These are phyloP conservation scores for Myriangium duriaei DNA, from an alignment of 2,329 filamentous ascomycete species.

Conservation along the genomic window DNA sequence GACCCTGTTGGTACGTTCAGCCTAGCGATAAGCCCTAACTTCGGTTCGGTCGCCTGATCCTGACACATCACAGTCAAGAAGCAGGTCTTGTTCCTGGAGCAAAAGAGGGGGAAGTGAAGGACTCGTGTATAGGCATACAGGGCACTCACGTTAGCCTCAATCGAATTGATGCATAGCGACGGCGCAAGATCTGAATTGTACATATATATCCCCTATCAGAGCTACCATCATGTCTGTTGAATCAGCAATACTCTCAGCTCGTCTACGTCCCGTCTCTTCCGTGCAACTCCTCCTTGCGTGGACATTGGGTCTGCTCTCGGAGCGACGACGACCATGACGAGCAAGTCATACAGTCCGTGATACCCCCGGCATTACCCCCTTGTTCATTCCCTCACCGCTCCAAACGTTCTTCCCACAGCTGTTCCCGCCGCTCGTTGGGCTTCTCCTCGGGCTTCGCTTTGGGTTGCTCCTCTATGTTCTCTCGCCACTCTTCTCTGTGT, in stretches of 20 bases:
- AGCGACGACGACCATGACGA: too few relatives aligned
- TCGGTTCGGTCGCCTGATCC: too few relatives aligned
- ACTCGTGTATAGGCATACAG: neutral
- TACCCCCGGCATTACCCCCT: too few relatives aligned
- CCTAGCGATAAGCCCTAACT: neutral
- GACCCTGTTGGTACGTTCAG: slow-evolving; percentile 73
- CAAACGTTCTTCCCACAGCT: too few relatives aligned
- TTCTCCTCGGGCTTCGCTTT: too few relatives aligned
- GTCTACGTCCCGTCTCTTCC: neutral
- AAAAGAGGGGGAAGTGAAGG: slow-evolving; percentile 54
- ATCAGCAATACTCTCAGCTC: neutral
- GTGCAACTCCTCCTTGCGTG: too few relatives aligned
- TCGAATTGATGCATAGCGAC: slow-evolving; percentile 3
- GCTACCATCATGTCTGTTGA: neutral
- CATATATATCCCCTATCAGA: neutral
- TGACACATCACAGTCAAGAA: slow-evolving; percentile 57
- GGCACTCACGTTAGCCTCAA: neutral
- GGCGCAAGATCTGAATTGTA: slow-evolving; percentile 3
- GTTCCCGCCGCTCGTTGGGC: too few relatives aligned
- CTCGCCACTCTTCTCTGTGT: too few relatives aligned
- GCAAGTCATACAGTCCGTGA: too few relatives aligned
- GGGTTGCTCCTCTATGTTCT: too few relatives aligned
- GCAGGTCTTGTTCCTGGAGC: slow-evolving; percentile 90
- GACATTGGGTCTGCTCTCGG: too few relatives aligned
- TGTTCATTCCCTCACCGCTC: too few relatives aligned